Evolutionary conservation across 139 green algal species (phyloP).

Genomic region (Chlamydomonas sp.): DNA sequence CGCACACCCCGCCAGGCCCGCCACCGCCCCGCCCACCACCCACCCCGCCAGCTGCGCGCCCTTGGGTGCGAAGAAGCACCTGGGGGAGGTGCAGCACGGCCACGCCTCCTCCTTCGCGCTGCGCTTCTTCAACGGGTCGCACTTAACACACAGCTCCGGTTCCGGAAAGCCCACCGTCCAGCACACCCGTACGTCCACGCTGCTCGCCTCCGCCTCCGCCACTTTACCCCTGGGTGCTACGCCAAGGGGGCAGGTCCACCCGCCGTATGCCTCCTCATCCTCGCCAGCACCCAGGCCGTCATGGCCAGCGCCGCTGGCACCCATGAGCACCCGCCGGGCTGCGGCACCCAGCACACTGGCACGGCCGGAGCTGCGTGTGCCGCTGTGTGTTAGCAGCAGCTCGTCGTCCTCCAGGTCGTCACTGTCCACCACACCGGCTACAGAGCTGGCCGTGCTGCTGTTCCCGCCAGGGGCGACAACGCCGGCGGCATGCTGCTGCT

Average conservation of each 20-base stretch:
- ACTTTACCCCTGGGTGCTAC: not conserved
- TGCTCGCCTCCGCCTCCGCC: not conserved
- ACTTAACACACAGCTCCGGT: slow-evolving; percentile 32
- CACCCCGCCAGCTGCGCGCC: slow-evolving; percentile 26
- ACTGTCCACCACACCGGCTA: too few species aligned
- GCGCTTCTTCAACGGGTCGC: slow-evolving; percentile 18
- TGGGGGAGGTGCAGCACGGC: slow-evolving; percentile 9
- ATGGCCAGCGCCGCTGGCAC: not conserved
- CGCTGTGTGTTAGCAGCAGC: too few species aligned
- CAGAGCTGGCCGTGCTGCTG: too few species aligned
- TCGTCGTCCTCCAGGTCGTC: too few species aligned
- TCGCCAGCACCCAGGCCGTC: not conserved
- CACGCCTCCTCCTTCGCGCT: not conserved
- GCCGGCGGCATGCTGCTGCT: not conserved
- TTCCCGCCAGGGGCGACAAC: too few species aligned
- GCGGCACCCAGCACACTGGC: too few species aligned
- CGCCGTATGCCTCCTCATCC: not conserved
- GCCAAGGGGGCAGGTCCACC: not conserved
- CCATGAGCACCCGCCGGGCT: too few species aligned
- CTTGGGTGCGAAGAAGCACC: slow-evolving; percentile 8
- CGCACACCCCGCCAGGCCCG: not conserved
- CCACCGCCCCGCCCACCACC: not conserved
- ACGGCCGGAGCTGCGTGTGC: too few species aligned
- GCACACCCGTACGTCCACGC: slow-evolving; percentile 6
- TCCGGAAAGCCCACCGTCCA: not conserved